Conservation (phyloP, 208 protist species). For the Trichomonas tenax region DNA sequence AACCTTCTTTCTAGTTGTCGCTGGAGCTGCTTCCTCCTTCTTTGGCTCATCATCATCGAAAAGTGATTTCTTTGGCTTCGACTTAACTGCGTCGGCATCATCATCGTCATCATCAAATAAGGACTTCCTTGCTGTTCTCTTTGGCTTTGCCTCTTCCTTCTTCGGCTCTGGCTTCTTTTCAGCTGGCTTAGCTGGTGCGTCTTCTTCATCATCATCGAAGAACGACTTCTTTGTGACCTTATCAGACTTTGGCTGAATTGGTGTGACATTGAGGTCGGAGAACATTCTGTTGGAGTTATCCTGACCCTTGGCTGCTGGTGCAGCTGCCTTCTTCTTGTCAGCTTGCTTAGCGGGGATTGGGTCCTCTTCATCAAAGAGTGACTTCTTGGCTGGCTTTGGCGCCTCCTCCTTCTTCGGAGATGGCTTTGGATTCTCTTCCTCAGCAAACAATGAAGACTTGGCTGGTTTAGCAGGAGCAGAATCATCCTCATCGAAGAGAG, state of each 20-base stretch:
- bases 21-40: neutral
- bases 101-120: neutral
- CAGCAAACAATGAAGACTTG: neutral
- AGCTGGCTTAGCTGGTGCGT: neutral
- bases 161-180: neutral
- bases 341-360: neutral
- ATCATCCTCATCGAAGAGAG: neutral
- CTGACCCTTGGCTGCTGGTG: neutral
- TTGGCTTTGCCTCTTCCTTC: neutral
- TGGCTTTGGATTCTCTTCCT: neutral
- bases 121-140: neutral
- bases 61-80: neutral
- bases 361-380: neutral
- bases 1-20: neutral
- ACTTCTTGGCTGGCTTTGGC: neutral
- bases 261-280: neutral
- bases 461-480: neutral
- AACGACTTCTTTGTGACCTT: neutral
- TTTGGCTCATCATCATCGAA: slow-evolving; percentile 12
- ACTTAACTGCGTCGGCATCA: neutral
- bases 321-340: neutral
- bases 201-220: neutral
- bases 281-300: neutral
- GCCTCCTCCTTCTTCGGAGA: neutral
- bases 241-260: neutral